These are phyloP conservation scores for Bacidia rubella DNA, from an alignment of 495 filamentous ascomycete genomes.

Conservation along the genomic window DNA sequence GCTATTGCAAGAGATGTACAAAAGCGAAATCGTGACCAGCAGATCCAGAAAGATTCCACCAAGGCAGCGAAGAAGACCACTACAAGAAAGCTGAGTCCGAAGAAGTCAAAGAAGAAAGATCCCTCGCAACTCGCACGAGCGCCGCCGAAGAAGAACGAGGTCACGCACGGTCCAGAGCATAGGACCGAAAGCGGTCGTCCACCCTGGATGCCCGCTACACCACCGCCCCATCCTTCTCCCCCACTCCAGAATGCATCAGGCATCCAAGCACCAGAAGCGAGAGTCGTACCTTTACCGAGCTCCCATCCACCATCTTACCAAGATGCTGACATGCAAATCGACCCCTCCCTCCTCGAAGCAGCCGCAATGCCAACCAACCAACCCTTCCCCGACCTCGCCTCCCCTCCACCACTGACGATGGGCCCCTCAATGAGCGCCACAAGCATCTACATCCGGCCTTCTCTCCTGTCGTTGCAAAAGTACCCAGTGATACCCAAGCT, in stretches of 20 bases:
- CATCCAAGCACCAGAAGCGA: not conserved
- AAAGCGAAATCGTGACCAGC: conserved; percentile 53
- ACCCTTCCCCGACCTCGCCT: conserved; percentile 21
- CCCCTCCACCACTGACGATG: conserved; percentile 25
- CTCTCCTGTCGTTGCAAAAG: conserved; percentile 17
- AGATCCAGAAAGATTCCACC: not conserved
- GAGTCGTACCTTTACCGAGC: not conserved
- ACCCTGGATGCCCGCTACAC: not conserved
- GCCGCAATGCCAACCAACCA: conserved; percentile 24
- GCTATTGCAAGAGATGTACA: conserved; percentile 58
- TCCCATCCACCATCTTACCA: conserved; percentile 25
- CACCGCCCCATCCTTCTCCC: not conserved
- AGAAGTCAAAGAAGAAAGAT: not conserved
- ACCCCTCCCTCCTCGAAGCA: conserved; percentile 44
- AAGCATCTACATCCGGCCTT: conserved; percentile 51
- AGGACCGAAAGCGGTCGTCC: not conserved
- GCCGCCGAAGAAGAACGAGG: not conserved
- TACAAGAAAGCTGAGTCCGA: not conserved
- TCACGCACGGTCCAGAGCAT: not conserved
- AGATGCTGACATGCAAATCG: conserved; percentile 48
- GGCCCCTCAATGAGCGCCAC: conserved; percentile 22
- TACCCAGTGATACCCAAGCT: conserved; percentile 32
- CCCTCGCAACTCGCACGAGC: not conserved
- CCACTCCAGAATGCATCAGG: not conserved
- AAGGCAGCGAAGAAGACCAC: not conserved